phyloP scores from a whole-genome alignment of 257 asterid species.

The Gardenia jasminoides region DNA sequence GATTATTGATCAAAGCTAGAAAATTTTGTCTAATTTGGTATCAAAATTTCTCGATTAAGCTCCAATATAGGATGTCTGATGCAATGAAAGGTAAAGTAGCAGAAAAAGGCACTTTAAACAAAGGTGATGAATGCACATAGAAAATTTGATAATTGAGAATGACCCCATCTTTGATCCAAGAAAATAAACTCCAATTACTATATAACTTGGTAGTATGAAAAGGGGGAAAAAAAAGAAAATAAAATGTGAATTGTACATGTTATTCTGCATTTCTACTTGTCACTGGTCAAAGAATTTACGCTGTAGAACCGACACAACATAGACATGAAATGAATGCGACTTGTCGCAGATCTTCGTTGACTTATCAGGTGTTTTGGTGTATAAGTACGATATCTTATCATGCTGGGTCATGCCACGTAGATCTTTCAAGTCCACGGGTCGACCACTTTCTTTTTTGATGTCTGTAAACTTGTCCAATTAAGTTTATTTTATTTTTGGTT shows the following conservation, averaged over 20 bases:
- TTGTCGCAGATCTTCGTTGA: background rate
- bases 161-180: background rate
- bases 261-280: background rate
- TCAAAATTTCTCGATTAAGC: conserved; percentile 1
- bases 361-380: background rate
- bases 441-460: too few relatives aligned
- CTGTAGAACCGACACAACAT: background rate
- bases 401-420: background rate
- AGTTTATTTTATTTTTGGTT: too few relatives aligned
- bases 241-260: background rate
- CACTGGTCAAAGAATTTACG: background rate
- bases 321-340: conserved; percentile 4
- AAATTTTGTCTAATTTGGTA: background rate
- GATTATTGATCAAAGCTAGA: background rate
- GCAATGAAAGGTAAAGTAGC: conserved; percentile 4
- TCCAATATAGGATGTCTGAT: background rate
- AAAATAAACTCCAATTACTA: background rate
- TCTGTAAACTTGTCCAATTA: too few relatives aligned
- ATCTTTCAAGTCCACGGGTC: too few relatives aligned
- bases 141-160: background rate
- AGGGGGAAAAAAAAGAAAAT: background rate
- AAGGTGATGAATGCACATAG: background rate
- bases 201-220: too few relatives aligned
- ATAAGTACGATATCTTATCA: background rate
- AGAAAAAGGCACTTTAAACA: background rate